Evolutionary conservation across 257 asterid genomes (phyloP).

Genomic region (Voacanga thouarsii): DNA sequence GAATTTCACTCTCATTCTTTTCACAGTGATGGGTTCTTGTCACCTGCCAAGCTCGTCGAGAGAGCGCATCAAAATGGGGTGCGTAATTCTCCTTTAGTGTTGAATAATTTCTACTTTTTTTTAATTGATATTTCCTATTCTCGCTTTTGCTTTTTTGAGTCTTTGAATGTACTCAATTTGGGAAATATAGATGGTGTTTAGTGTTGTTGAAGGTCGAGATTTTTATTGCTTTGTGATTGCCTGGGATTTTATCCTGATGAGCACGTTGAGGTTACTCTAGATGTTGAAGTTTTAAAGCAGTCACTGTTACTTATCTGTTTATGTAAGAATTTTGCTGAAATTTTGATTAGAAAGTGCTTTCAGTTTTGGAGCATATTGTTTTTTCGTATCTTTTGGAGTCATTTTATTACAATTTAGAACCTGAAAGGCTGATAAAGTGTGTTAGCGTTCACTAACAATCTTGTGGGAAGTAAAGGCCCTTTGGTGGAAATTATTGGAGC

Average conservation of each 20-base stretch:
- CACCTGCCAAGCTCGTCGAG: slow-evolving; percentile 92
- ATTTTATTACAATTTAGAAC: neutral
- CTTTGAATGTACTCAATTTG: neutral
- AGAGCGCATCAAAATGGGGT: slow-evolving; percentile 97
- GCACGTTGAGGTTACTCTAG: neutral
- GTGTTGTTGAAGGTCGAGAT: neutral
- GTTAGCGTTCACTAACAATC: neutral
- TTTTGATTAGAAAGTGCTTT: neutral
- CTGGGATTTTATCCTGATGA: neutral
- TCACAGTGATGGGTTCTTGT: slow-evolving; percentile 88
- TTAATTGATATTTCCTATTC: neutral
- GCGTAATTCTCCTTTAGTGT: slow-evolving; percentile 1
- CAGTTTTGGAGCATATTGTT: neutral
- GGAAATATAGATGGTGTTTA: neutral
- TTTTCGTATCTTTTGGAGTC: neutral
- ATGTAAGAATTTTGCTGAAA: neutral
- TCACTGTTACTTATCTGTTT: neutral
- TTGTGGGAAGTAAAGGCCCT: too few species aligned
- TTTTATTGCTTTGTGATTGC: neutral
- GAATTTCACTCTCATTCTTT: slow-evolving; percentile 84
- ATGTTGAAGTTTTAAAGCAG: neutral
- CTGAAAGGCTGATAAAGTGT: neutral
- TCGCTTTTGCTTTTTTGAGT: neutral
- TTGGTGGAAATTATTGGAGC: neutral
- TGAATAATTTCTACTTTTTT: neutral